Evolutionary conservation across 108 stramenopile genomes (phyloP).

Genomic region (Seminavis robusta): DNA sequence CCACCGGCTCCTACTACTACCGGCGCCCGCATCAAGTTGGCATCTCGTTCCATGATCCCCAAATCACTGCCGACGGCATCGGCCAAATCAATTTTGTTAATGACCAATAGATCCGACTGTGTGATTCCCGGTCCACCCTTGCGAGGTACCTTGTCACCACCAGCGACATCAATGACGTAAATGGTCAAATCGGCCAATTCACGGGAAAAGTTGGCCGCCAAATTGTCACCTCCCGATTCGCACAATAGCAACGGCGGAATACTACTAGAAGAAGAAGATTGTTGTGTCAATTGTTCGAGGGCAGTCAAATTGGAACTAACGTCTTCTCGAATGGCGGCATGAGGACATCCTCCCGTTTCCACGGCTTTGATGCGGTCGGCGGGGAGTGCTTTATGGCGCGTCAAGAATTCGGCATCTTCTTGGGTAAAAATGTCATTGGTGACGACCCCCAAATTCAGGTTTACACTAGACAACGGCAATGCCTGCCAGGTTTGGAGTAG

Average conservation of each 20-base stretch:
- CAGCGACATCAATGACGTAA: slow-evolving; percentile 99
- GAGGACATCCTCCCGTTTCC: slow-evolving; percentile 98
- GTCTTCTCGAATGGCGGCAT: slow-evolving; percentile 96
- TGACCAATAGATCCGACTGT: slow-evolving; percentile 91
- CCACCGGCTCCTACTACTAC: neutral
- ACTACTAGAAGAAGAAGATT: neutral
- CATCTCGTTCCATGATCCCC: slow-evolving; percentile 92
- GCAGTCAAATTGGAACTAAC: slow-evolving; percentile 93
- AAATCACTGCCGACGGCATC: slow-evolving; percentile 95
- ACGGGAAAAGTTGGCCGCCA: slow-evolving; percentile 92
- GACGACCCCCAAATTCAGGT: slow-evolving; percentile 61
- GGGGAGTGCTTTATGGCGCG: slow-evolving; percentile 66
- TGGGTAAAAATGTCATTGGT: slow-evolving; percentile 99
- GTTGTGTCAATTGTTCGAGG: slow-evolving; percentile 83
- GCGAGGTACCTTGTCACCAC: slow-evolving; percentile 97
- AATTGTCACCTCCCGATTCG: slow-evolving; percentile 98
- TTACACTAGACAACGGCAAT: slow-evolving; percentile 9
- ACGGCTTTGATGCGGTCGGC: slow-evolving; percentile 83
- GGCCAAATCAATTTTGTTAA: slow-evolving; percentile 98
- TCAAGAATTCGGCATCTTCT: slow-evolving; percentile 96
- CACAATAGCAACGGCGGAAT: slow-evolving; percentile 74
- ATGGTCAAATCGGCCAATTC: slow-evolving; percentile 97
- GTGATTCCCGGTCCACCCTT: slow-evolving; percentile 99
- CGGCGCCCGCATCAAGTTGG: slow-evolving; percentile 78
- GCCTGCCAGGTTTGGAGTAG: slow-evolving; percentile 61